A percentile compares a stretch with the other conserved stretches of the same genome.
These are phyloP conservation scores for Aspergillus hancockii DNA, from an alignment of 495 filamentous ascomycete genomes.

Conservation along the genomic window DNA sequence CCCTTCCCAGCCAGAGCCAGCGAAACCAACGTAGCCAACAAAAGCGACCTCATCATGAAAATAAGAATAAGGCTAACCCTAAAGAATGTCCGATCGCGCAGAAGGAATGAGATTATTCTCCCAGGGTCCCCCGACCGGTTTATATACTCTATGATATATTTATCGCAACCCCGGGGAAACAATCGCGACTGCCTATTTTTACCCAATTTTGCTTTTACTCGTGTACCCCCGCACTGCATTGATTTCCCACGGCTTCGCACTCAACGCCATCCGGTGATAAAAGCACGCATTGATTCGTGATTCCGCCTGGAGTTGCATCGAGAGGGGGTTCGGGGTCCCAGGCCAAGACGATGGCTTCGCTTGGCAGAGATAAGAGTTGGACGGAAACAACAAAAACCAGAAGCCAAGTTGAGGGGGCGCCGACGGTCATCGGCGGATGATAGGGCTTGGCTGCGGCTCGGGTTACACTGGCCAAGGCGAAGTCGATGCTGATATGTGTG, in stretches of 20 bases:
- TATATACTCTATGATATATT: background rate
- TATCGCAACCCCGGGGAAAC: no score
- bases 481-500: background rate
- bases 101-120: background rate
- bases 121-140: background rate
- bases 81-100: background rate
- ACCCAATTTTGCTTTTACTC: background rate
- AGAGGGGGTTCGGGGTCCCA: background rate
- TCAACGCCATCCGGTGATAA: conserved; percentile 1
- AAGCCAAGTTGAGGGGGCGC: conserved; percentile 6
- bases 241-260: background rate
- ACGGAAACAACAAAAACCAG: background rate
- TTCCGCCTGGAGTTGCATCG: conserved; percentile 5
- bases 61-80: background rate
- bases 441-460: background rate
- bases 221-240: background rate
- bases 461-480: conserved; percentile 8
- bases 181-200: background rate
- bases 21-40: conserved; percentile 1
- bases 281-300: conserved; percentile 2
- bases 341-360: conserved; percentile 6
- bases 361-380: conserved; percentile 9
- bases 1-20: conserved; percentile 5
- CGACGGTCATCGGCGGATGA: conserved; percentile 1
- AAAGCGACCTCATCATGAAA: conserved; percentile 5